Evolutionary conservation across 140 eudicot species (phyloP), one percentile per base, ranked within the genome.

Genomic region (Bidens hawaiensis): DNA sequence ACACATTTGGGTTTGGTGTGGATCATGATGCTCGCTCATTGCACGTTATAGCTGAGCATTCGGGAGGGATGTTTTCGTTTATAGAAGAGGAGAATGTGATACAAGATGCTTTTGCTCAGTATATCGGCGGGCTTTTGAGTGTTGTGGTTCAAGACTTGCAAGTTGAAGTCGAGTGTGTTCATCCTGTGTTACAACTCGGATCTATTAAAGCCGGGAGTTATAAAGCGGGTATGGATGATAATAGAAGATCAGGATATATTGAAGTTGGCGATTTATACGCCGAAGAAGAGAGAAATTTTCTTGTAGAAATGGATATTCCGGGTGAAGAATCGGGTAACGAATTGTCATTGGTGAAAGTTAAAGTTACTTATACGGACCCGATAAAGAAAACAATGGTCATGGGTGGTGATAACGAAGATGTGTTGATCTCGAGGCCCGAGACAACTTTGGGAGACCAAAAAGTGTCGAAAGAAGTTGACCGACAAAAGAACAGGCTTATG

Each of bases 31-130:
- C 97, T 1, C 62, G 62, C 33, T 64, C 84, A 3, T 82, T 90
- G 95, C 97, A 90, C 31, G 68, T 75, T 2, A 81, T 90, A 42
- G 76, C 97, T 4, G 95, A 90, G 62, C 76, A 67, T 30, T 79
- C 97, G 0, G 95, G 95, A 17, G 97, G 97, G 22, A 86, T 87
- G 33, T 90, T 90, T 70, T 90, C 97, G 2, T 90, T 85, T 60
- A 83, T 90, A 47, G 95, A 90, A 80, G 70, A 87, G 4, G 90
- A 83, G 55, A 62, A 60, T 41, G 85, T 77, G 52, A 81, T 89
- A 53, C 97, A 86, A 67, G 97, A 89, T 66, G 97, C 97, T 58
- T 89, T 89, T 73, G 97, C 97, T 43, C 95, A 86, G 79, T 89
- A 95, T 78, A 83, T 89, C 43, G 97, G 97, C 4, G 97, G 97